Base-by-base conservation (phyloP, 495 filamentous ascomycete species). In the Aspergillus bertholletiae region DNA sequence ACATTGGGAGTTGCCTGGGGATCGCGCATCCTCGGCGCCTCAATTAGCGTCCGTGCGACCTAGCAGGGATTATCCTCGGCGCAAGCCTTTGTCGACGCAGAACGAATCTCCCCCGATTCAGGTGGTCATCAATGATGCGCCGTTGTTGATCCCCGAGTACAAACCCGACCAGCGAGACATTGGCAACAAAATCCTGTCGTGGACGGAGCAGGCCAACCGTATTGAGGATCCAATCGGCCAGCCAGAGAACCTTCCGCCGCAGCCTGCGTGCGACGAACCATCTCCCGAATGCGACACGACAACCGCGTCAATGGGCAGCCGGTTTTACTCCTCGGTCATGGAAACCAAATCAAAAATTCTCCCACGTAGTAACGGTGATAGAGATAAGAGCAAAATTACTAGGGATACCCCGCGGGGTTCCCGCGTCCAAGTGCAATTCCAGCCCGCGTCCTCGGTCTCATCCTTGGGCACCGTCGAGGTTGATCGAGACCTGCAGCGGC, bases 371-470 rank as follows among this genome's bases (percentile, higher is more conserved):
- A 4, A 37, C 0, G 6, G 13, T 37, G 13, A 15, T 37, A n/a
- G 2, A 15, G 17, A n/a, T n/a, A n/a, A n/a, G n/a, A n/a, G n/a
- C n/a, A n/a, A n/a, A n/a, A n/a, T n/a, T n/a, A n/a, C n/a, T n/a
- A n/a, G n/a, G n/a, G n/a, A n/a, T n/a, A n/a, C n/a, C 17, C 43
- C 28, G 37, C 50, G 46, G 24, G 40, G 50, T 8, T 43, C 35
- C 40, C 26, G 48, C 17, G 40, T 35, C 23, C 51, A 39, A 30
- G 7, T 45, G n/a, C 41, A 17, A 21, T 49, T 62, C 37, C 55
- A 49, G 27, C 55, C 54, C 45, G 22, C 50, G 24, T 41, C 55
- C 9, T 61, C 62, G 7, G 51, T 59, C 53, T 61, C 62, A 34
- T 61, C 62, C 18, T 51, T 64, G 52, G 55, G 55, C 48, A 45